Conservation (phyloP, 768 basidiomycete species). For the Pleurotus salmoneostramineus region DNA sequence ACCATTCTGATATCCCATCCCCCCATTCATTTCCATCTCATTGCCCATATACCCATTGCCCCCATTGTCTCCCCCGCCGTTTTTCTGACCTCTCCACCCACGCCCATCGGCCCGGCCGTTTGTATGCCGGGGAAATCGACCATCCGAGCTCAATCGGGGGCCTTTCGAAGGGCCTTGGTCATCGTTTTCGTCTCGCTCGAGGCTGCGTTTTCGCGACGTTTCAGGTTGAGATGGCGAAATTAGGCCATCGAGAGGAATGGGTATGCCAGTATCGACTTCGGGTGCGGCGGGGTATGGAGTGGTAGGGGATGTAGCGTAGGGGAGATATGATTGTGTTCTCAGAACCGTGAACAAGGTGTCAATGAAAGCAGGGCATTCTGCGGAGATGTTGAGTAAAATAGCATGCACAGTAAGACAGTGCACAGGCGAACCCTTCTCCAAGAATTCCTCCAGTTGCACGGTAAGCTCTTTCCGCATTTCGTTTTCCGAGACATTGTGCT, state of each 20-base stretch:
- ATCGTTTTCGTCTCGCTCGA: constrained; percentile 59
- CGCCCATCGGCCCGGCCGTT: constrained; percentile 32
- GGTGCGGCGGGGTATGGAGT: constrained; percentile 34
- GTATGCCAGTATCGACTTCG: constrained; percentile 64
- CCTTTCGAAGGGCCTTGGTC: constrained; percentile 64
- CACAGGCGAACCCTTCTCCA: constrained; percentile 71
- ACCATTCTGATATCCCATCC: constrained; percentile 33
- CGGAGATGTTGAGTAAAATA: constrained; percentile 8
- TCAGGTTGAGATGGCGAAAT: constrained; percentile 47
- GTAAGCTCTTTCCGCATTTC: constrained; percentile 80
- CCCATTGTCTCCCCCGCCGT: constrained; percentile 20
- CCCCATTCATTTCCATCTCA: constrained; percentile 28
- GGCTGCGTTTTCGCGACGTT: constrained; percentile 61
- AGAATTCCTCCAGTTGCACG: constrained; percentile 83
- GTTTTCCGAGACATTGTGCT: constrained; percentile 79
- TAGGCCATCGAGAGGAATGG: constrained; percentile 72
- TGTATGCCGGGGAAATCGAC: constrained; percentile 62
- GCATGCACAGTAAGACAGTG: constrained; percentile 6
- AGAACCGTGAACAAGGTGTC: constrained; percentile 83
- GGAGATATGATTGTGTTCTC: constrained; percentile 81
- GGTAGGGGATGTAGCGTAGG: constrained; percentile 47
- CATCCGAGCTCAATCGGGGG: constrained; percentile 60
- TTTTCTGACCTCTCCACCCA: constrained; percentile 36
- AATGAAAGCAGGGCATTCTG: constrained; percentile 74
- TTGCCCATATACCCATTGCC: constrained; percentile 19